These are phyloP conservation scores for Saitozyma podzolica DNA, from an alignment of 768 basidiomycete genomes.

Conservation along the genomic window DNA sequence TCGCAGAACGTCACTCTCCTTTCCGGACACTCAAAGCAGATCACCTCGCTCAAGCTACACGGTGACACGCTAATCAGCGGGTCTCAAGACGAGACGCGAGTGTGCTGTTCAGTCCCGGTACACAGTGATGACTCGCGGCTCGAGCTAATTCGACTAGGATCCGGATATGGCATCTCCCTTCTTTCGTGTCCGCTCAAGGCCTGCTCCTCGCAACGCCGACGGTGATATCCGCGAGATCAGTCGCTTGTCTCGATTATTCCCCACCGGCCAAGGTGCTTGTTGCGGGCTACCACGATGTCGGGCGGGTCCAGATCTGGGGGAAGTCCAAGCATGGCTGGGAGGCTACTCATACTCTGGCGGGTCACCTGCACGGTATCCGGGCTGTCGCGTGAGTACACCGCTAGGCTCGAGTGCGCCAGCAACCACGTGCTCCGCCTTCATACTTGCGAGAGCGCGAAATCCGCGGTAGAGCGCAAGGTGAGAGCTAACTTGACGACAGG, in stretches of 20 bases:
- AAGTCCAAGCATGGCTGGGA: conserved; percentile 72
- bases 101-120: neutral
- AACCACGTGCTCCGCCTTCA: too few relatives aligned
- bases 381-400: conserved; percentile 63
- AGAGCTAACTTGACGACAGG: conserved; percentile 9
- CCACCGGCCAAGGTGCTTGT: conserved; percentile 86
- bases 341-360: conserved; percentile 39
- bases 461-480: neutral
- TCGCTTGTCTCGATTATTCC: conserved; percentile 84
- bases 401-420: too few relatives aligned
- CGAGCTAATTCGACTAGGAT: conserved; percentile 55
- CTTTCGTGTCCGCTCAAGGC: conserved; percentile 62
- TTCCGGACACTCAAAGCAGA: conserved; percentile 78
- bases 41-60: conserved; percentile 70
- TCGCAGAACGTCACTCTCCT: conserved; percentile 1
- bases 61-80: conserved; percentile 83
- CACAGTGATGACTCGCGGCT: neutral
- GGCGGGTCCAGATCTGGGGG: conserved; percentile 84
- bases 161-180: conserved; percentile 79
- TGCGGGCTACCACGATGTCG: conserved; percentile 89
- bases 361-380: conserved; percentile 81
- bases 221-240: conserved; percentile 62
- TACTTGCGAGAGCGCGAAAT: too few relatives aligned
- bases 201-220: conserved; percentile 56
- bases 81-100: conserved; percentile 71